Evolutionary conservation across 139 green algal species (phyloP).

Genomic region (Mesostigma viride): DNA sequence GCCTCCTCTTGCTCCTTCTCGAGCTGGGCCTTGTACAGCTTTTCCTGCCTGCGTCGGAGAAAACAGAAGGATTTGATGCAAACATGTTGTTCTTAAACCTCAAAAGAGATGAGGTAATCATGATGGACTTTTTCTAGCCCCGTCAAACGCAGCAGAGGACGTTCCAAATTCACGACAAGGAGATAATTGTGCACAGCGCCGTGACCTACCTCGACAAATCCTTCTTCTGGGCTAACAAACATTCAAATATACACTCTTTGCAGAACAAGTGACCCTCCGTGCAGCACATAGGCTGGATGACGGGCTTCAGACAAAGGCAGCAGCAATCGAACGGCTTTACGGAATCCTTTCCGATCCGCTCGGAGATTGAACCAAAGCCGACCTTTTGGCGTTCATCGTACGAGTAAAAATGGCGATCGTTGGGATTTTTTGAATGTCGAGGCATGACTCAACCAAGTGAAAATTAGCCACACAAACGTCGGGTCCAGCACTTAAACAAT

Average conservation of each 20-base stretch:
- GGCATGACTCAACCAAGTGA: too few species aligned
- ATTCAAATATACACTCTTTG: conserved; percentile 34
- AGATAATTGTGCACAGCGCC: not conserved
- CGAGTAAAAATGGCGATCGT: conserved; percentile 25
- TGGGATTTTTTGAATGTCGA: conserved; percentile 31
- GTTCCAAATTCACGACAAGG: not conserved
- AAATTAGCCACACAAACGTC: too few species aligned
- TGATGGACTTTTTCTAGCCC: too few species aligned
- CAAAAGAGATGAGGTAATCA: too few species aligned
- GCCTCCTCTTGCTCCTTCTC: conserved; percentile 15
- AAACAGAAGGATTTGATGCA: too few species aligned
- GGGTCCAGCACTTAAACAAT: too few species aligned
- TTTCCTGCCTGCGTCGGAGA: conserved; percentile 22
- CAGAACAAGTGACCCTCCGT: conserved; percentile 31
- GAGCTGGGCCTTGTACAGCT: conserved; percentile 18
- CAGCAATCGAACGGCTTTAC: conserved; percentile 32
- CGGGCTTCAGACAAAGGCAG: conserved; percentile 24
- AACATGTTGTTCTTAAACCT: too few species aligned
- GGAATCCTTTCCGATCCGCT: conserved; percentile 36
- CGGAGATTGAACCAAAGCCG: conserved; percentile 26
- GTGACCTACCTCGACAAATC: conserved; percentile 25
- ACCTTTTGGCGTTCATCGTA: conserved; percentile 29
- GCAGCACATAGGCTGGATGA: conserved; percentile 25
- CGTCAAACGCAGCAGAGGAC: not conserved
- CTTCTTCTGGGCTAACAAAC: conserved; percentile 35